A percentile compares a stretch with the other conserved stretches of the same genome.
Evolutionary conservation across 495 filamentous ascomycete species (phyloP).

Genomic region (Glutinoglossum americanum): DNA sequence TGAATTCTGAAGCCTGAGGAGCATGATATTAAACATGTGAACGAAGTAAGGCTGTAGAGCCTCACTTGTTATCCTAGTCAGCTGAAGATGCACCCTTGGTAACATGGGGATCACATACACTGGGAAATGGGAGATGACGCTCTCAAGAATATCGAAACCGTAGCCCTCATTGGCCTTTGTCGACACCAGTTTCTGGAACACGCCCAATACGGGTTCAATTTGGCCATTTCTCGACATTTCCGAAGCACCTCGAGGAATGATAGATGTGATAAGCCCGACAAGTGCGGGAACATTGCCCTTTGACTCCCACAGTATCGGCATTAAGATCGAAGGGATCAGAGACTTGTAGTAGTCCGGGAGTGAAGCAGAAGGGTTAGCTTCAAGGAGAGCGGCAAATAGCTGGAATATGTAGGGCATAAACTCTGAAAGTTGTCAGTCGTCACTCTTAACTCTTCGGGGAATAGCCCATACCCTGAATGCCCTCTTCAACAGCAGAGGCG

Average conservation of each 20-base stretch:
- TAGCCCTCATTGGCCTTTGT: conserved; percentile 55
- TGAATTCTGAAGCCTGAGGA: conserved; percentile 54
- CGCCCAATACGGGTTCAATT: conserved; percentile 59
- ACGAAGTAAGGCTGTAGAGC: conserved; percentile 56
- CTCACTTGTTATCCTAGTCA: conserved; percentile 18
- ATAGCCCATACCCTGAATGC: conserved; percentile 42
- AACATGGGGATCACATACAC: conserved; percentile 26
- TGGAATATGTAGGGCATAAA: conserved; percentile 96
- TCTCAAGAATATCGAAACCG: conserved; percentile 76
- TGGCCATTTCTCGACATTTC: conserved; percentile 55
- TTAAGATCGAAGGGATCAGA: conserved; percentile 51
- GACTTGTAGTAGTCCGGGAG: conserved; percentile 57
- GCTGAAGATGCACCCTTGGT: background rate
- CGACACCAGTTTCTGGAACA: conserved; percentile 73
- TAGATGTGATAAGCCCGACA: conserved; percentile 58
- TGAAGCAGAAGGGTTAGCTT: conserved; percentile 50
- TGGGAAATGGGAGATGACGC: conserved; percentile 46
- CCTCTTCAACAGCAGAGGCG: conserved; percentile 47
- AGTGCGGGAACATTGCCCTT: conserved; percentile 85
- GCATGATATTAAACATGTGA: conserved; percentile 57
- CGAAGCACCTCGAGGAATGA: conserved; percentile 53
- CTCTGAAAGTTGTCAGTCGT: conserved; percentile 29
- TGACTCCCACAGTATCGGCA: conserved; percentile 64
- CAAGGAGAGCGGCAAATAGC: conserved; percentile 71
- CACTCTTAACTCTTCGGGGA: background rate